Conservation (phyloP, 306 rosid genomes). For the Cyamopsis tetragonoloba region DNA sequence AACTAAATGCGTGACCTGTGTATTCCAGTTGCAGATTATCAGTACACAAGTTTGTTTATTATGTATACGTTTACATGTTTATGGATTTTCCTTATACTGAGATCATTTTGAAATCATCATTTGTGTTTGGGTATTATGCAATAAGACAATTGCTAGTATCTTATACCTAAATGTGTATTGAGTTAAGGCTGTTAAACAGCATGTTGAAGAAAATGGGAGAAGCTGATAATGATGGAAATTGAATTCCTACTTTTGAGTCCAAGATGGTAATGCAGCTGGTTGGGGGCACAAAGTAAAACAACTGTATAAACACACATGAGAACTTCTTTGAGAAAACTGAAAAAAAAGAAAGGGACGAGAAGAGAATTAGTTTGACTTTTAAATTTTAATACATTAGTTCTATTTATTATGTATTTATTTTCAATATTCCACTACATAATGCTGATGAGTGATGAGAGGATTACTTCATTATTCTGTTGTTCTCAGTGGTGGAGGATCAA, state of each 20-base stretch:
- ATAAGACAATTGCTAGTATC: not conserved
- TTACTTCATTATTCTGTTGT: conserved; percentile 16
- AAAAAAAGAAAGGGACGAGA: not conserved
- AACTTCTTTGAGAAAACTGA: conserved; percentile 8
- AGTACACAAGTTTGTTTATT: not conserved
- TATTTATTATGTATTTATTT: not conserved
- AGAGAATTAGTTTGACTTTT: not conserved
- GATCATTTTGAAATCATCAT: not conserved
- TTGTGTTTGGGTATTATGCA: not conserved
- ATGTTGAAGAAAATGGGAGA: not conserved
- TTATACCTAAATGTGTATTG: not conserved
- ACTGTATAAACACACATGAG: not conserved
- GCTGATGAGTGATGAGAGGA: conserved; percentile 28
- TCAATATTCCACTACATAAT: not conserved
- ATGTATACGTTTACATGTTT: not conserved
- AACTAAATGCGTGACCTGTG: not conserved
- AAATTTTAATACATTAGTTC: not conserved
- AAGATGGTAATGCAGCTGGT: not conserved
- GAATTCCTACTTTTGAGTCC: not conserved
- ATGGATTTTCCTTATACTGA: not conserved
- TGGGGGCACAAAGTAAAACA: not conserved
- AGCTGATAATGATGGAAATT: conserved; percentile 2
- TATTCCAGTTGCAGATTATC: not conserved
- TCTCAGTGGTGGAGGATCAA: conserved; percentile 95
- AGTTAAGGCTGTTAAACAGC: conserved; percentile 4